Evolutionary conservation across 2,329 filamentous ascomycete genomes (phyloP).

Genomic region (Cytospora chrysosperma): DNA sequence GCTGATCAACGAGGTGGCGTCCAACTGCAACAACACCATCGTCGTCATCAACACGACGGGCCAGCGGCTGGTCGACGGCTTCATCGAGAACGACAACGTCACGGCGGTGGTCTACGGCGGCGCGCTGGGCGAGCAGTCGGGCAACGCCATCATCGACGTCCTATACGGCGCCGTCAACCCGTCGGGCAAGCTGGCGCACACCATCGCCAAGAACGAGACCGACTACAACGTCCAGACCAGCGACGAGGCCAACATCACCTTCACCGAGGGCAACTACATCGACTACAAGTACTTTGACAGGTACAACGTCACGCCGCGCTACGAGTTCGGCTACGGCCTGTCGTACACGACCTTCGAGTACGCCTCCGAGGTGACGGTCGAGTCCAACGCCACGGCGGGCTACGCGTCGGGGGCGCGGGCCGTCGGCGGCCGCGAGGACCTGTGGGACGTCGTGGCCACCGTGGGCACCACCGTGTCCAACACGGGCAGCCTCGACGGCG

Average conservation of each 20-base stretch:
- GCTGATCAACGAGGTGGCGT: conserved; percentile 56
- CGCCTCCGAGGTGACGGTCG: conserved; percentile 30
- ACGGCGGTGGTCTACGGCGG: conserved; percentile 64
- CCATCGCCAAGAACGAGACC: conserved; percentile 53
- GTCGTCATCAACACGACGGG: conserved; percentile 66
- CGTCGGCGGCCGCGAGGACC: conserved; percentile 45
- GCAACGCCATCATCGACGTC: conserved; percentile 52
- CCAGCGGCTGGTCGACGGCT: conserved; percentile 53
- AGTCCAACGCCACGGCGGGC: conserved; percentile 30
- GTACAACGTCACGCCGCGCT: conserved; percentile 47
- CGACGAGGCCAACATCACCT: conserved; percentile 50
- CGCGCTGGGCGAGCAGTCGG: conserved; percentile 63
- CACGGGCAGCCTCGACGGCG: conserved; percentile 40
- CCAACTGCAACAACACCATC: conserved; percentile 60
- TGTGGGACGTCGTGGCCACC: conserved; percentile 46
- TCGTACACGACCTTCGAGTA: conserved; percentile 51
- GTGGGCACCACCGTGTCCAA: conserved; percentile 43
- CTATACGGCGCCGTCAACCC: conserved; percentile 58
- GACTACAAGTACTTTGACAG: conserved; percentile 57
- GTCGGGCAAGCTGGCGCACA: conserved; percentile 61
- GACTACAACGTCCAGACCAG: conserved; percentile 58
- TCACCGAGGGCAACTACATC: conserved; percentile 49
- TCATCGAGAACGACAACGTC: conserved; percentile 62
- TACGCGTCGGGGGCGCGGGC: conserved; percentile 40
- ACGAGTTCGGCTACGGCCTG: conserved; percentile 56